phyloP scores from a whole-genome alignment of 2,329 filamentous ascomycete genomes.

The Curvularia verruculosa region DNA sequence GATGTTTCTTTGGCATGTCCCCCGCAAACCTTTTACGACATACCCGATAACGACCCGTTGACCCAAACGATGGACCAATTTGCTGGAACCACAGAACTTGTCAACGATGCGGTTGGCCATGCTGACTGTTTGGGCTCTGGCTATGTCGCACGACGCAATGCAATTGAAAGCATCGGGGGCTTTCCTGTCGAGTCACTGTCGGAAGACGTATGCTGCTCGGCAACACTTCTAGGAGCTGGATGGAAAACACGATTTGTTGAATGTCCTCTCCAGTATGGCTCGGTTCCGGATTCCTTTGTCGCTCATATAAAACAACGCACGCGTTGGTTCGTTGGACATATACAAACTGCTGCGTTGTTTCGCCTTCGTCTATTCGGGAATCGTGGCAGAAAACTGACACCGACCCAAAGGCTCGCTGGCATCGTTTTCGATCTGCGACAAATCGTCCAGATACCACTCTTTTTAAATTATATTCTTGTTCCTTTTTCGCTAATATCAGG shows the following conservation, averaged over 20 bases:
- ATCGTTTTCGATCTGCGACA: not conserved
- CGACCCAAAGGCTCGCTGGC: not conserved
- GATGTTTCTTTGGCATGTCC: slow-evolving; percentile 16
- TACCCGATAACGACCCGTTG: slow-evolving; percentile 64
- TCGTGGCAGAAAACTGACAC: not conserved
- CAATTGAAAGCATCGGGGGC: slow-evolving; percentile 66
- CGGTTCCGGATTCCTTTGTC: not conserved
- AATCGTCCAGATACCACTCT: not conserved
- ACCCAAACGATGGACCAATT: slow-evolving; percentile 65
- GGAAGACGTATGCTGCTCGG: slow-evolving; percentile 63
- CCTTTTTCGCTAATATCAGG: not conserved
- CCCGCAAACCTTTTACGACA: slow-evolving; percentile 63
- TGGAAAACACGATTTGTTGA: not conserved
- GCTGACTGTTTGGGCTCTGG: slow-evolving; percentile 72
- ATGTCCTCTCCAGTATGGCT: not conserved
- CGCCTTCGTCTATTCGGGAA: not conserved
- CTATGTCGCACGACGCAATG: slow-evolving; percentile 64
- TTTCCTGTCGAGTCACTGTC: slow-evolving; percentile 66
- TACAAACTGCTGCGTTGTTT: not conserved
- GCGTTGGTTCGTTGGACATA: not conserved
- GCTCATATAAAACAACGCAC: not conserved
- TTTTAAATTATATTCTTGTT: not conserved
- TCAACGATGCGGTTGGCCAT: slow-evolving; percentile 56
- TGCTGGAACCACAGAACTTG: slow-evolving; percentile 59
- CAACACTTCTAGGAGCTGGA: not conserved